Conservation (phyloP, 78 protist species). For the Guillardia theta region DNA sequence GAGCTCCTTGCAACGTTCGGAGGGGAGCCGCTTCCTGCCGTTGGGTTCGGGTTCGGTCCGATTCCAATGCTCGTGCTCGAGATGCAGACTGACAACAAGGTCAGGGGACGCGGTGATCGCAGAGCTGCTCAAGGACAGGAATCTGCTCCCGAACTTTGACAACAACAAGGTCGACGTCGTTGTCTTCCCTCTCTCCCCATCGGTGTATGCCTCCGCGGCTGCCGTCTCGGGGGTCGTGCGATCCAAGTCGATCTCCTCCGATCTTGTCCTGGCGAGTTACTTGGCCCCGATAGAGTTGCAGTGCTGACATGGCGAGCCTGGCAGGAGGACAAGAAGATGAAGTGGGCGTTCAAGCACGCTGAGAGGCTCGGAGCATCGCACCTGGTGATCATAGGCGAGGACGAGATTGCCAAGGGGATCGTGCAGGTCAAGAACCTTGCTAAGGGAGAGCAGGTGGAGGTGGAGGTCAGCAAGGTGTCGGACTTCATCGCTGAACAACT, state of each 20-base stretch:
- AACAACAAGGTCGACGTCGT: background rate
- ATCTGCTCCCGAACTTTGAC: background rate
- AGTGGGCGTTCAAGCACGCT: slow-evolving; percentile 50
- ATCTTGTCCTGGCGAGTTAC: background rate
- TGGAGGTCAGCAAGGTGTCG: background rate
- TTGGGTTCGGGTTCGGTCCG: slow-evolving; percentile 79
- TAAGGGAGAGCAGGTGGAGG: slow-evolving; percentile 5
- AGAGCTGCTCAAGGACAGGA: background rate
- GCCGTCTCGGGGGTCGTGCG: slow-evolving; percentile 16
- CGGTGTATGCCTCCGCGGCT: background rate
- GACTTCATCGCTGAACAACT: background rate
- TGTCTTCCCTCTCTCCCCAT: background rate
- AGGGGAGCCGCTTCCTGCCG: slow-evolving; percentile 49
- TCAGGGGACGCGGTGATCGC: background rate
- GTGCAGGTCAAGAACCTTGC: background rate
- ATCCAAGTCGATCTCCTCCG: background rate
- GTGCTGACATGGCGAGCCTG: background rate
- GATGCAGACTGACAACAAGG: no score
- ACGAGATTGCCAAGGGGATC: background rate
- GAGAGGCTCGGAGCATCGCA: background rate
- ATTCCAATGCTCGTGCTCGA: no score
- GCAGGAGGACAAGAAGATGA: slow-evolving; percentile 39
- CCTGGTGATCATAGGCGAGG: background rate
- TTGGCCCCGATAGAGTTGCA: background rate
- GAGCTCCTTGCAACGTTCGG: slow-evolving; percentile 59